These are phyloP conservation scores for Beta corolliflora DNA, from an alignment of 179 eudicot species.

Conservation along the genomic window DNA sequence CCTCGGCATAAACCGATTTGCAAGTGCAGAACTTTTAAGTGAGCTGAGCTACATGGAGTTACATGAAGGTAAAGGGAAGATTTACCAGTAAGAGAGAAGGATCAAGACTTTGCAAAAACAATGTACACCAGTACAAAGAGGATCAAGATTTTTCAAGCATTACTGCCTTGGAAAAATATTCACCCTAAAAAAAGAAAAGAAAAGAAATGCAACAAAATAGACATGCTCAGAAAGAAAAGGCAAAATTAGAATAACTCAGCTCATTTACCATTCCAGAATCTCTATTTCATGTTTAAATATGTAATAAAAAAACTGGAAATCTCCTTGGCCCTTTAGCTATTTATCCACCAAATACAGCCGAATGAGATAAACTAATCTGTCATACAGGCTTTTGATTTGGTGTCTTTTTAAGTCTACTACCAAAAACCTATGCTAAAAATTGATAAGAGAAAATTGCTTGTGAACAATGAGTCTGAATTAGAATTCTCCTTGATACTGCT, in stretches of 20 bases:
- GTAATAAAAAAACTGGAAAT: constrained; percentile 11
- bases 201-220: too few relatives aligned
- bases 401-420: constrained; percentile 28
- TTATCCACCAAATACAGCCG: constrained; percentile 21
- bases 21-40: too few relatives aligned
- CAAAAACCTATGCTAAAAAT: constrained; percentile 36
- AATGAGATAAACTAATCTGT: constrained; percentile 23
- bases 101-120: too few relatives aligned
- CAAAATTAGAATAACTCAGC: constrained; percentile 11
- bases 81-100: too few relatives aligned
- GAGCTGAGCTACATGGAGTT: too few relatives aligned
- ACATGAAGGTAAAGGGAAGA: too few relatives aligned
- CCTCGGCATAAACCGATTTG: too few relatives aligned
- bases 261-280: constrained; percentile 17
- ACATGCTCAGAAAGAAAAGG: neutral
- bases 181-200: too few relatives aligned
- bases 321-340: constrained; percentile 19
- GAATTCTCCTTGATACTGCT: constrained; percentile 12
- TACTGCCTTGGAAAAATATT: too few relatives aligned
- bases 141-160: too few relatives aligned
- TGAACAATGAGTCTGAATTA: constrained; percentile 24
- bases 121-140: too few relatives aligned
- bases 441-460: constrained; percentile 23
- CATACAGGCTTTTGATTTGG: constrained; percentile 25
- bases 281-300: constrained; percentile 14